Percentiles rank a stretch among this genome's conserved stretches.
phyloP scores from a whole-genome alignment of 441 rosid genomes.

The Bruguiera hainesii region DNA sequence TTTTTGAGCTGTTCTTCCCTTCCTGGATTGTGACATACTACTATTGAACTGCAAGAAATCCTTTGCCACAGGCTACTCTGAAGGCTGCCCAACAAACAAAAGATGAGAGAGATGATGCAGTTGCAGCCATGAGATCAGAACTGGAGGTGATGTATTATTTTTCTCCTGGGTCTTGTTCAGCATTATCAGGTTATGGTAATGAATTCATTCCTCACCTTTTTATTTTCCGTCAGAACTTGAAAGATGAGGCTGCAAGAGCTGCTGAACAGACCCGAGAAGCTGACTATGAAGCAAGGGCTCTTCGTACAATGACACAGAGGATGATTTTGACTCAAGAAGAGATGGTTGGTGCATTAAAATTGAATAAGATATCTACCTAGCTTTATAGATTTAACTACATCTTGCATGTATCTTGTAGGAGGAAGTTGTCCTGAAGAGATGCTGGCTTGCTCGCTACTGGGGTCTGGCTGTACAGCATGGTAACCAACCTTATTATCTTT shows the following conservation, averaged over 20 bases:
- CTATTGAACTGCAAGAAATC: constrained; percentile 9
- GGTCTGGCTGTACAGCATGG: constrained; percentile 88
- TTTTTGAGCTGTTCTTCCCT: constrained; percentile 9
- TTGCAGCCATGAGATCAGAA: constrained; percentile 60
- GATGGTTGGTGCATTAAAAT: constrained; percentile 54
- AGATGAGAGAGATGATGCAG: constrained; percentile 67
- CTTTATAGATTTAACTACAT: constrained; percentile 26
- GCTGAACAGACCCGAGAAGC: constrained; percentile 66
- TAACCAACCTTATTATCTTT: constrained; percentile 31
- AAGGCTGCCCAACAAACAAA: constrained; percentile 72
- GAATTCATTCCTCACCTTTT: constrained; percentile 15
- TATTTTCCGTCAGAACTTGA: constrained; percentile 46
- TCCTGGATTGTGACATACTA: background rate
- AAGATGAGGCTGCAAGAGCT: constrained; percentile 58
- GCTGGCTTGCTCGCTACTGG: constrained; percentile 99
- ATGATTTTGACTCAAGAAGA: constrained; percentile 93
- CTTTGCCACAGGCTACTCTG: constrained; percentile 52
- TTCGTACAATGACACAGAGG: constrained; percentile 80
- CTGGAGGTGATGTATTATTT: constrained; percentile 52
- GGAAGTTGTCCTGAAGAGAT: constrained; percentile 97
- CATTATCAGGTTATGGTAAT: constrained; percentile 17
- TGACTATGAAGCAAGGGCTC: constrained; percentile 71
- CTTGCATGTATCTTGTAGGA: constrained; percentile 48
- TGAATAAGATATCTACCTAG: constrained; percentile 16
- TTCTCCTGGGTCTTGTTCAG: constrained; percentile 10